Conservation (phyloP, 441 rosid genomes). For the Arabidopsis lyrata region DNA sequence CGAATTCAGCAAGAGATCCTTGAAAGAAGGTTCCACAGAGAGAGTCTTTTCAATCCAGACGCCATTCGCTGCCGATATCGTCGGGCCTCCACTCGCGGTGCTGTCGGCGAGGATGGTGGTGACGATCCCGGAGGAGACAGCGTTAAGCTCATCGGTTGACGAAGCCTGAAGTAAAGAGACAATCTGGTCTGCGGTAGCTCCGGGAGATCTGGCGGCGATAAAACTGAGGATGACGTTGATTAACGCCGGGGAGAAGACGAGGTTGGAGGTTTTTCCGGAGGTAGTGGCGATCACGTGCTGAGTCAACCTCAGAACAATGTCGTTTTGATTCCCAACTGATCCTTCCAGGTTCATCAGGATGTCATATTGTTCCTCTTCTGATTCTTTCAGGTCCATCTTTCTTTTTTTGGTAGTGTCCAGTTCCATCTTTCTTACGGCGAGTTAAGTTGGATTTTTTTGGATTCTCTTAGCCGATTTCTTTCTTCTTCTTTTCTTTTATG, state of each 20-base stretch:
- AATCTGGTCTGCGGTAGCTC: constrained; percentile 55
- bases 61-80: constrained; percentile 63
- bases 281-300: constrained; percentile 49
- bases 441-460: no score
- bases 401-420: no score
- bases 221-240: constrained; percentile 66
- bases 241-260: constrained; percentile 74
- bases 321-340: constrained; percentile 55
- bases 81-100: constrained; percentile 64
- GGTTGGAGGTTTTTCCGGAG: constrained; percentile 51
- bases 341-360: background rate
- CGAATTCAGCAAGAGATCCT: constrained; percentile 52
- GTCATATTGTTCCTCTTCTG: no score
- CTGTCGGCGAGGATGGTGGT: constrained; percentile 73
- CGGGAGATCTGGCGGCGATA: constrained; percentile 63
- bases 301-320: constrained; percentile 52
- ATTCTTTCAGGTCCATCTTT: no score
- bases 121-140: constrained; percentile 63
- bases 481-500: background rate
- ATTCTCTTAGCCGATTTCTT: no score
- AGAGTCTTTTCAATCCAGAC: constrained; percentile 72
- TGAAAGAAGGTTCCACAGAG: constrained; percentile 59
- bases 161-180: constrained; percentile 70
- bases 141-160: constrained; percentile 58
- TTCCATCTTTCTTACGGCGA: background rate